Conservation (phyloP, 768 basidiomycete species). For the Lactarius hengduanensis region DNA sequence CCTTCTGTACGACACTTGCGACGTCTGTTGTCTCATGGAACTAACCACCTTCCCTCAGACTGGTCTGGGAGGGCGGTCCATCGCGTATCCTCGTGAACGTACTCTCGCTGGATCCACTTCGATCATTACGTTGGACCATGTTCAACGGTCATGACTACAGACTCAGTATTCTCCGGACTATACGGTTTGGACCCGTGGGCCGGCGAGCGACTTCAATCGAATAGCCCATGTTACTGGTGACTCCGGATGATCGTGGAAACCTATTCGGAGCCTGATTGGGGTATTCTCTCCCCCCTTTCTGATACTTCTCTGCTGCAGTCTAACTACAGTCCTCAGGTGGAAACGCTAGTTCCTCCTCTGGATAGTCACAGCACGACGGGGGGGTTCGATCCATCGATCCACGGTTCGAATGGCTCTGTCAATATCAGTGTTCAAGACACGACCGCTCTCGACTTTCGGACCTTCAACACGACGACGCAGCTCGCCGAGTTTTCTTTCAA, state of each 20-base stretch:
- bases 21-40: constrained; percentile 14
- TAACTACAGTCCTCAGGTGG: not conserved
- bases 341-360: not conserved
- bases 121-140: constrained; percentile 23
- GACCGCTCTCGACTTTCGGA: not conserved
- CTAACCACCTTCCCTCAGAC: constrained; percentile 27
- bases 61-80: constrained; percentile 15
- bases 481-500: not conserved
- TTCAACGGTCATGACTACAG: not conserved
- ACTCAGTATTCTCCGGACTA: not conserved
- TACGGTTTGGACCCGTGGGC: constrained; percentile 23
- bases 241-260: constrained; percentile 29
- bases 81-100: constrained; percentile 27
- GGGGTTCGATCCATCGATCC: constrained; percentile 30
- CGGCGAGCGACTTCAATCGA: constrained; percentile 28
- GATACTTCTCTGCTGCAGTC: not conserved
- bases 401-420: constrained; percentile 30
- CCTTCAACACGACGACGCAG: constrained; percentile 22
- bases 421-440: constrained; percentile 28
- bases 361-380: constrained; percentile 29
- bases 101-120: constrained; percentile 27
- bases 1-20: no score
- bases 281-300: not conserved
- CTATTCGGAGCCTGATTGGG: constrained; percentile 14
- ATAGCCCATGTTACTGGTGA: constrained; percentile 25